phyloP scores from a whole-genome alignment of 1,284 basidiomycete genomes.

The Dichomitus squalens region DNA sequence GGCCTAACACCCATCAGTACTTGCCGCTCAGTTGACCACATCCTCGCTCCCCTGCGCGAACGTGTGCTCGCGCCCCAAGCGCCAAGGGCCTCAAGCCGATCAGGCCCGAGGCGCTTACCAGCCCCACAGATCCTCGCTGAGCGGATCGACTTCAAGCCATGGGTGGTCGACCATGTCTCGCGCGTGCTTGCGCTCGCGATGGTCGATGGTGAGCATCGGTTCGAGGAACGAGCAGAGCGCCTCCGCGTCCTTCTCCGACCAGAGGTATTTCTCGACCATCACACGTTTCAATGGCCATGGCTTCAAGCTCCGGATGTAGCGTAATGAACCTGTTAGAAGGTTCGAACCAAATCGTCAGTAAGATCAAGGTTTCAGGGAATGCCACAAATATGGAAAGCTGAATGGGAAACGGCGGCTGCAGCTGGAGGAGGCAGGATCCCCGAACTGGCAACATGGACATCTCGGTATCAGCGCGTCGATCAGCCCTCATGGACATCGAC shows the following conservation, averaged over 20 bases:
- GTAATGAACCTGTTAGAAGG: constrained; percentile 48
- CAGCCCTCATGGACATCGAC: constrained; percentile 1
- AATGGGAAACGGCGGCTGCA: neutral
- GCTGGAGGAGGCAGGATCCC: neutral
- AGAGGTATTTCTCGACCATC: constrained; percentile 84
- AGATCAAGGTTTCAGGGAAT: neutral
- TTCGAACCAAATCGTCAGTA: constrained; percentile 7
- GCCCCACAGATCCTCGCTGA: constrained; percentile 25
- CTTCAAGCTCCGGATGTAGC: constrained; percentile 80
- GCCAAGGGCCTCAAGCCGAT: neutral
- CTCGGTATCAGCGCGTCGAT: constrained; percentile 7
- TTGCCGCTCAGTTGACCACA: neutral
- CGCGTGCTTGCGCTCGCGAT: constrained; percentile 70
- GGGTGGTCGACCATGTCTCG: constrained; percentile 71
- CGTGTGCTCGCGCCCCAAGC: neutral
- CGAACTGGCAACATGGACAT: constrained; percentile 3
- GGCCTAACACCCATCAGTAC: neutral
- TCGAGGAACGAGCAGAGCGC: constrained; percentile 72
- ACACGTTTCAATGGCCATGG: constrained; percentile 85
- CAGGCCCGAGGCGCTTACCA: constrained; percentile 19
- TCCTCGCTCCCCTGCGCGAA: neutral
- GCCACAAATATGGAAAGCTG: constrained; percentile 15
- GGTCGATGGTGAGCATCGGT: constrained; percentile 81
- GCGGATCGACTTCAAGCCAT: constrained; percentile 63
- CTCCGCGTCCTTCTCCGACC: constrained; percentile 58